Evolutionary conservation across 1,284 basidiomycete species (phyloP).

Genomic region (Heterobasidion occidentale): DNA sequence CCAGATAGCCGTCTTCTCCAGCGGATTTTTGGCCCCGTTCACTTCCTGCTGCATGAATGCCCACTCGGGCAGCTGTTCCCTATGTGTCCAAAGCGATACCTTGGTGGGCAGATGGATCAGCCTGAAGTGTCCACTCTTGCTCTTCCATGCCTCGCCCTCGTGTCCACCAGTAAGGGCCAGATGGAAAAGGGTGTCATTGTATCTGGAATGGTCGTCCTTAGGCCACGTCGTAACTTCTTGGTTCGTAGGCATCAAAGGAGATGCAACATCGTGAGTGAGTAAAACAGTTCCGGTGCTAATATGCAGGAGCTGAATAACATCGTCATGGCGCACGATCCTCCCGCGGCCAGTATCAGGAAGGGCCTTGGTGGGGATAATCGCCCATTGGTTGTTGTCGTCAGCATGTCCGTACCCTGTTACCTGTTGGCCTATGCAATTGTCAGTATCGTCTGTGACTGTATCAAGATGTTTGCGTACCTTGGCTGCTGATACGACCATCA

Average conservation of each 20-base stretch:
- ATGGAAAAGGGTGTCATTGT: conserved; percentile 86
- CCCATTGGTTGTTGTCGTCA: conserved; percentile 95
- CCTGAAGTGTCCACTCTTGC: conserved; percentile 86
- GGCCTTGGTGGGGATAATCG: conserved; percentile 89
- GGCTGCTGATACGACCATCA: conserved; percentile 92
- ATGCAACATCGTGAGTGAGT: conserved; percentile 96
- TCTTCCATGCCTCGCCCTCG: conserved; percentile 80
- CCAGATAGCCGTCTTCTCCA: conserved; percentile 84
- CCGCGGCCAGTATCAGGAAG: conserved; percentile 86
- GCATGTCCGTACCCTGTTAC: conserved; percentile 96
- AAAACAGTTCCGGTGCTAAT: conserved; percentile 79
- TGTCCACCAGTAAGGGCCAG: conserved; percentile 65
- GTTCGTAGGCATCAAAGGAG: conserved; percentile 94
- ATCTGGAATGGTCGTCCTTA: conserved; percentile 60
- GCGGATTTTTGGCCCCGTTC: conserved; percentile 93
- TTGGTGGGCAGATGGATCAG: conserved; percentile 85
- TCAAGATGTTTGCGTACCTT: conserved; percentile 44
- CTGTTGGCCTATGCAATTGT: conserved; percentile 67
- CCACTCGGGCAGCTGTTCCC: conserved; percentile 87
- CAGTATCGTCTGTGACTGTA: neutral
- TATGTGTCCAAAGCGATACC: conserved; percentile 92
- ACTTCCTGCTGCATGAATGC: conserved; percentile 96
- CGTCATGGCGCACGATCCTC: conserved; percentile 83
- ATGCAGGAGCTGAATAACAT: conserved; percentile 86
- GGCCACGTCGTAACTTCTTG: conserved; percentile 95